Base-by-base conservation (phyloP, 768 basidiomycete species). In the Galerina marginata region DNA sequence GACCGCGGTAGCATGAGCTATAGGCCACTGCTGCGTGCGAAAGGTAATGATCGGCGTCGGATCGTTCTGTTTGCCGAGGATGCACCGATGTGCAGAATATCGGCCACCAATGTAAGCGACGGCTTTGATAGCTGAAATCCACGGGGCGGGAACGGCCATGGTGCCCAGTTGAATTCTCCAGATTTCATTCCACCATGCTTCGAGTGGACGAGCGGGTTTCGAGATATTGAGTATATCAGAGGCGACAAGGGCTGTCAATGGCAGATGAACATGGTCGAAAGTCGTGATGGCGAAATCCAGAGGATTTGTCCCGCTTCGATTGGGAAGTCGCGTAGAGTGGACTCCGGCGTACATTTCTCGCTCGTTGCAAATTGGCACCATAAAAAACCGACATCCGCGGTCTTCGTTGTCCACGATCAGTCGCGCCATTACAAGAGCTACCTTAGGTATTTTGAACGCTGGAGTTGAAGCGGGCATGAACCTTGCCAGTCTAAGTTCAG, bases 1-100 rank as follows among this genome's bases (percentile, higher is more conserved):
- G 16, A 81, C 80, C 2, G 87, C 81, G 3, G 81, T 76, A 4
- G 84, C 82, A 39, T 83, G 79, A 42, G 82, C 67, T 40, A 89
- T 75, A 2, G 88, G 85, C 77, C 80, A 81, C 54, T 89, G 85
- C 62, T 89, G 88, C 0, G 88, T 89, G 25, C 86, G 79, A 75
- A 89, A 89, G 6, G 80, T 71, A 55, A 88, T 78, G 65, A 89
- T 87, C 0, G 85, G 85, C 2, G 80, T 72, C 15, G 79, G 80
- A 12, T 70, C 53, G 12, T 72, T 67, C 5, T 68, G 70, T 62
- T 80, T 80, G 6, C 83, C 84, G 16, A 78, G 74, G 39, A 88
- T 71, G 44, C 74, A 77, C 38, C 86, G 79, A 68, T 84, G 82
- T 73, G 82, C 77, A 11, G 85, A 86, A 62, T 88, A 88, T 59